phyloP scores from a whole-genome alignment of 345 rosid genomes.

The Geranium rotundifolium region DNA sequence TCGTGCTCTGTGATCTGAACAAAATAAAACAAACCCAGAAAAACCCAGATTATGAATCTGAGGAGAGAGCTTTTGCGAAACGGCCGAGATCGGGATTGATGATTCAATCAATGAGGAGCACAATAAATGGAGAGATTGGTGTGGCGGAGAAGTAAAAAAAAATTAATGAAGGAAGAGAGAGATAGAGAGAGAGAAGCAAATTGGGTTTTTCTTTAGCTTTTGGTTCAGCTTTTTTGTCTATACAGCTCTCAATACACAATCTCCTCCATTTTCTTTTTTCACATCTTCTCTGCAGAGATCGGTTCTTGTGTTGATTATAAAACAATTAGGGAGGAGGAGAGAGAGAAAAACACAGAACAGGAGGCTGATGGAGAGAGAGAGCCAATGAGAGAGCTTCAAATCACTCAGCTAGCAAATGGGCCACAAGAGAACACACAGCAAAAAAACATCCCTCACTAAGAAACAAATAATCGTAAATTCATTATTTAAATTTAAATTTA shows the following conservation, averaged over 20 bases:
- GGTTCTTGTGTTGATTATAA: too few species aligned
- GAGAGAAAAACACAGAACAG: too few species aligned
- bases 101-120: background rate
- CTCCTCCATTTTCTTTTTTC: too few species aligned
- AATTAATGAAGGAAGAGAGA: background rate
- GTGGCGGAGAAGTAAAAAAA: background rate
- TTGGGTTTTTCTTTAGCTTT: too few species aligned
- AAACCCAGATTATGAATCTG: background rate
- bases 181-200: constrained; percentile 9
- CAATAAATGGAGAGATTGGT: background rate
- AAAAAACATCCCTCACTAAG: constrained; percentile 14
- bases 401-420: constrained; percentile 20
- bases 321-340: too few species aligned
- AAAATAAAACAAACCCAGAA: too few species aligned
- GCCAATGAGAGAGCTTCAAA: constrained; percentile 25
- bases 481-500: too few species aligned
- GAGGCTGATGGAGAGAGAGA: background rate
- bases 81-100: background rate
- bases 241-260: too few species aligned
- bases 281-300: too few species aligned
- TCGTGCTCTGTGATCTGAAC: background rate
- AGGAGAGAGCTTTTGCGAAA: too few species aligned
- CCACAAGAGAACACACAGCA: constrained; percentile 22
- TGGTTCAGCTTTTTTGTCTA: too few species aligned
- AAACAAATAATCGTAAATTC: constrained; percentile 24